Evolutionary conservation across 345 rosid species (phyloP).

Genomic region (Hypericum perforatum): DNA sequence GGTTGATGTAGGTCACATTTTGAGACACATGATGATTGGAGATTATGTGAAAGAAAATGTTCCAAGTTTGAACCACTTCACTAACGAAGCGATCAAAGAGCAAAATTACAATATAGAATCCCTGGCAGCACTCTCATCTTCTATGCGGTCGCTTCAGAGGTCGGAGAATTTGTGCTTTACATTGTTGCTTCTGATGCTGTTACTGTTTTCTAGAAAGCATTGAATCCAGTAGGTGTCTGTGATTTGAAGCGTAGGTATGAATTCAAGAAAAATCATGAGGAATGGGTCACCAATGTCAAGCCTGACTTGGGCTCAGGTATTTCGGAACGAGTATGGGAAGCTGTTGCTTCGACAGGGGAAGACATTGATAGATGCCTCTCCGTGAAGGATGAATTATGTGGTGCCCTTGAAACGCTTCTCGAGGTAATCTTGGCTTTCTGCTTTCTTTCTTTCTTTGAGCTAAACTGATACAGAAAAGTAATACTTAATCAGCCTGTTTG

Average conservation of each 20-base stretch:
- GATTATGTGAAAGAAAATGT: conserved; percentile 48
- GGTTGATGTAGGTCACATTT: conserved; percentile 32
- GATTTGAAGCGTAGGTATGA: conserved; percentile 42
- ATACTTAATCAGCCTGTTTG: too few relatives aligned
- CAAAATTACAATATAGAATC: conserved; percentile 41
- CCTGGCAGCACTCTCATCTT: conserved; percentile 72
- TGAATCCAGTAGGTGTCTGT: conserved; percentile 1
- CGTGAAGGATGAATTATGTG: conserved; percentile 38
- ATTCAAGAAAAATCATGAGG: conserved; percentile 73
- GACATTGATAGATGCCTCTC: conserved; percentile 33
- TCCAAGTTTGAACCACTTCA: conserved; percentile 61
- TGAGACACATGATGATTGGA: conserved; percentile 49
- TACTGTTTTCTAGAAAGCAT: background rate
- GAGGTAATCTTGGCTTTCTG: conserved; percentile 68
- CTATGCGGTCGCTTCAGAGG: conserved; percentile 65
- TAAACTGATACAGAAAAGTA: too few relatives aligned
- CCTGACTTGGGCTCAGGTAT: conserved; percentile 71
- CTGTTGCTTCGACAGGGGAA: conserved; percentile 40
- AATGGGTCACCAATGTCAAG: conserved; percentile 55
- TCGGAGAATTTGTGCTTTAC: too few relatives aligned
- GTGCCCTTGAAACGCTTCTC: conserved; percentile 55
- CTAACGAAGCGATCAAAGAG: conserved; percentile 24
- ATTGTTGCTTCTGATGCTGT: background rate
- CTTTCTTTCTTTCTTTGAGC: conserved; percentile 14
- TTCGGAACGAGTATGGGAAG: conserved; percentile 53